Evolutionary conservation across 306 rosid species (phyloP), one percentile per base, ranked within the genome.

Genomic region (Fragaria nilgerrensis): DNA sequence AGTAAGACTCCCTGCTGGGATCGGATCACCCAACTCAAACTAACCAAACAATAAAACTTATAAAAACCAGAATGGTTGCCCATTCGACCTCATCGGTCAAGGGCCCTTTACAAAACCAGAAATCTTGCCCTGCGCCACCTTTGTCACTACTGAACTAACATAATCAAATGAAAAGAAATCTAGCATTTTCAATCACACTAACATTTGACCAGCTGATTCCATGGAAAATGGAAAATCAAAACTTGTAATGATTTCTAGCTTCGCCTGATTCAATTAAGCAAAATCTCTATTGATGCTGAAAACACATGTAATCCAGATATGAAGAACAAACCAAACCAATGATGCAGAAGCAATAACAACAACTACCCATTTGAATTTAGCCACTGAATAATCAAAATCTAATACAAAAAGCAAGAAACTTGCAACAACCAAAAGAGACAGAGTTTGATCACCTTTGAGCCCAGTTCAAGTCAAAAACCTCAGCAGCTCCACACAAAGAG

Each of bases 361-460:
- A 61, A 71, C 9, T 14, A 78, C 59, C 59, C 36, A 62, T 71
- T 62, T 39, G 23, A 71, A 47, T 69, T 67, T 12, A 43, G 72
- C 15, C 8, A 39, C 23, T 44, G 62, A 68, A 22, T 3, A 52
- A 43, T 29, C 12, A 47, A 20, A 25, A 52, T 73, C 27, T 15
- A 41, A 9, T n/a, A 1, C 43, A 14, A 22, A 67, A 39, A 27
- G 75, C 23, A 27, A 4, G 48, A 80, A 20, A 22, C 66, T 61
- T 61, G 36, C 44, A 64, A 15, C 45, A 75, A 45, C 34, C 15
- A 63, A 62, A 49, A 48, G 9, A 64, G 53, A 7, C 32, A 69
- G 12, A 39, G 29, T 61, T 43, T 23, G 19, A 76, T 72, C 59
- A 77, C 85, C 85, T 83, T 83, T 79, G 59, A 45, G 77, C 59